Base-by-base conservation (phyloP, 768 basidiomycete species). In the Podaxis sp. region DNA sequence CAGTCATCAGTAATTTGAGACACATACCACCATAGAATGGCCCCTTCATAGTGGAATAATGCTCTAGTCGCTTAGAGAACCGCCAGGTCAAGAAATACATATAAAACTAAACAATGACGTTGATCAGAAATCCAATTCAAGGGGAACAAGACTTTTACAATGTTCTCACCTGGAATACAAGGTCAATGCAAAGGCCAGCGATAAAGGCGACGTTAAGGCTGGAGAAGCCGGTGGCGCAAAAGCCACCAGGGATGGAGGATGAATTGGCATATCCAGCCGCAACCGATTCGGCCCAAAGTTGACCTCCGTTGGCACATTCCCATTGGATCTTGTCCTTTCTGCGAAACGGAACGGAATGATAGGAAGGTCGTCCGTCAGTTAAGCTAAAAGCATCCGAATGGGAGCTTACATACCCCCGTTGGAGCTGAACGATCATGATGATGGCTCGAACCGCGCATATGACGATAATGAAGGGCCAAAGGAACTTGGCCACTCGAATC, bases 31-130 rank as follows among this genome's bases (percentile, higher is more conserved):
- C 85, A 66, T 77, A 66, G 72, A 79, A 82, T 37, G 84, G 82
- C 56, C 84, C 84, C 67, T 86, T 85, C 83, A 90, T 80, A 65
- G 71, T 74, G 36, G 75, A 70, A 74, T 90, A 90, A 72, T 87
- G 82, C 72, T 86, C 84, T 71, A 89, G 72, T 66, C 86, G 77
- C 72, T 85, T 88, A 67, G 81, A 80, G 82, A 83, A 90, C 59
- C 88, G 79, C 89, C 88, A 91, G 67, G 77, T 78, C 72, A 89
- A 74, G 78, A 90, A 89, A 72, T 81, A 84, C 86, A 90, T 87
- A 78, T 90, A 90, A 54, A 87, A 68, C 89, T 89, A 65, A 64
- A 61, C 62, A 69, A 71, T 68, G 67, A 69, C 50, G 25, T 57
- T 46, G 54, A 61, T 56, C 64, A 62, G 57, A 65, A 60, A 55